phyloP scores from a whole-genome alignment of 305 asterid genomes.

The Fraxinus greggii region DNA sequence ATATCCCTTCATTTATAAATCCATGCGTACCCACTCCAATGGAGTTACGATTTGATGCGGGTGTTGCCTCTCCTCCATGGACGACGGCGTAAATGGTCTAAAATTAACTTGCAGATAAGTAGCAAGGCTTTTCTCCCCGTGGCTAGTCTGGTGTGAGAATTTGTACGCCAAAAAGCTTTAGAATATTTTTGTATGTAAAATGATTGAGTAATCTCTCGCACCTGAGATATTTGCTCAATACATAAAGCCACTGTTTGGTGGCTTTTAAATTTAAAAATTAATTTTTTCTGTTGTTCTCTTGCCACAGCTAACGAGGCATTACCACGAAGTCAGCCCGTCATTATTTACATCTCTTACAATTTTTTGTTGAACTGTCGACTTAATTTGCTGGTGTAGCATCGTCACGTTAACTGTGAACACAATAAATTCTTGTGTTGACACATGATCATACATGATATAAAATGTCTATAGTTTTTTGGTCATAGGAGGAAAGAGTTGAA shows the following conservation, averaged over 20 bases:
- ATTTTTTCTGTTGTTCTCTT: too few relatives aligned
- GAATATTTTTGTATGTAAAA: not conserved
- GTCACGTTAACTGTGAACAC: too few relatives aligned
- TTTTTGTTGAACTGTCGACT: too few relatives aligned
- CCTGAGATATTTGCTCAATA: not conserved
- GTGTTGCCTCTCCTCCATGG: not conserved
- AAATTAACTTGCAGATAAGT: not conserved
- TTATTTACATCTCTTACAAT: too few relatives aligned
- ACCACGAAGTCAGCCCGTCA: too few relatives aligned
- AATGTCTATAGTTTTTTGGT: too few relatives aligned
- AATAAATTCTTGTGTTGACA: too few relatives aligned
- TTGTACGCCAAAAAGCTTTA: not conserved
- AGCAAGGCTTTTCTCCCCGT: not conserved
- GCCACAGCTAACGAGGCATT: too few relatives aligned
- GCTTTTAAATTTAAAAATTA: too few relatives aligned
- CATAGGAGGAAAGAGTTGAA: not conserved
- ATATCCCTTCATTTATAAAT: not conserved
- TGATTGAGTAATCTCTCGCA: not conserved
- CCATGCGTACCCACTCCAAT: not conserved
- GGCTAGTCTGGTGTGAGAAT: not conserved
- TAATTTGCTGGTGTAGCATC: too few relatives aligned
- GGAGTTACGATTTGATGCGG: not conserved
- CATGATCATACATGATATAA: too few relatives aligned
- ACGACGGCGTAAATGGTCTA: not conserved
- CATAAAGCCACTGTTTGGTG: too few relatives aligned